These are phyloP conservation scores for Chloris gayana DNA, from an alignment of 176 grass and related monocot genomes.

Conservation along the genomic window DNA sequence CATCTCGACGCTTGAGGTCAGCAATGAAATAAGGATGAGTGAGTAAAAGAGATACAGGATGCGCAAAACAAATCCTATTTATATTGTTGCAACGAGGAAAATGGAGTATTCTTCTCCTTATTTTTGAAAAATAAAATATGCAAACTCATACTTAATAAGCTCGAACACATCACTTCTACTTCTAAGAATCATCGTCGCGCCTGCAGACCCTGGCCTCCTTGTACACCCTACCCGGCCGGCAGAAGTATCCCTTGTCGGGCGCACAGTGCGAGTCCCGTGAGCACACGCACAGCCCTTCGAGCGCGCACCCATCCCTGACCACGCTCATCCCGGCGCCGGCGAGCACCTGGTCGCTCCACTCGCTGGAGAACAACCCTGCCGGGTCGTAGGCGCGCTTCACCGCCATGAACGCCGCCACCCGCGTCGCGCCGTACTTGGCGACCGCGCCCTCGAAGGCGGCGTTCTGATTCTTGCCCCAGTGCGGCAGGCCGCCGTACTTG, in stretches of 20 bases:
- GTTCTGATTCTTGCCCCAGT: conserved; percentile 77
- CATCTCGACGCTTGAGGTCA: too few species aligned
- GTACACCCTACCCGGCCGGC: conserved; percentile 50
- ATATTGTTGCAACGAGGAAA: too few species aligned
- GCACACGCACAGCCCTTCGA: conserved; percentile 67
- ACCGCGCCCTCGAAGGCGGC: conserved; percentile 40
- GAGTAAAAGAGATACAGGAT: too few species aligned
- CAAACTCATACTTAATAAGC: too few species aligned
- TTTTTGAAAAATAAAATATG: too few species aligned
- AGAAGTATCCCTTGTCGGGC: conserved; percentile 46
- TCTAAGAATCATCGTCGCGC: neutral
- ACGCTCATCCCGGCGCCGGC: conserved; percentile 38
- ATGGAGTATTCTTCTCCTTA: too few species aligned
- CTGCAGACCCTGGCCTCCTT: conserved; percentile 57
- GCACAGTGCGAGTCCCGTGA: conserved; percentile 49
- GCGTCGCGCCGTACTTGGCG: conserved; percentile 23
- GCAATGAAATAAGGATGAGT: too few species aligned
- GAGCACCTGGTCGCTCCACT: conserved; percentile 61
- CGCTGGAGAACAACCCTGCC: conserved; percentile 47
- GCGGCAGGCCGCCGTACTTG: conserved; percentile 60
- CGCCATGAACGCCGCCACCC: conserved; percentile 22
- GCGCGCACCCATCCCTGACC: conserved; percentile 50
- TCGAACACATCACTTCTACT: too few species aligned
- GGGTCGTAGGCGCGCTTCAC: conserved; percentile 45
- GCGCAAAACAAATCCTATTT: too few species aligned